Conservation (phyloP, 1,284 basidiomycete genomes). For the Neonothopanus nambi region DNA sequence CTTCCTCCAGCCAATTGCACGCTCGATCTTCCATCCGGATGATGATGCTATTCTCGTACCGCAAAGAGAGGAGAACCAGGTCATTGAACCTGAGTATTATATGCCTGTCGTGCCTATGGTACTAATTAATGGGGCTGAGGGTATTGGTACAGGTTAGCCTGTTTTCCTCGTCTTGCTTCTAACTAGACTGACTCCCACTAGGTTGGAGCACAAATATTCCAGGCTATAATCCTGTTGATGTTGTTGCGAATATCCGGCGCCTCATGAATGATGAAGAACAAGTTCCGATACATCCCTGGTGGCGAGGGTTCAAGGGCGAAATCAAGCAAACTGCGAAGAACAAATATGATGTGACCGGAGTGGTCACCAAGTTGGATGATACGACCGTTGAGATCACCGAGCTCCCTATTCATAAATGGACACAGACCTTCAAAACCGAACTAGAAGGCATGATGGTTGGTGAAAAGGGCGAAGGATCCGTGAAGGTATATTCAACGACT, state of each 20-base stretch:
- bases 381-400: constrained; percentile 95
- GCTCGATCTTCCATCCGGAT: constrained; percentile 78
- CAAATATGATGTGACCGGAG: constrained; percentile 86
- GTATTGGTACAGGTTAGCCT: constrained; percentile 90
- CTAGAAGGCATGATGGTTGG: constrained; percentile 76
- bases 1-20: constrained; percentile 75
- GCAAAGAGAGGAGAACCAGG: constrained; percentile 85
- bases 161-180: background rate
- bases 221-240: constrained; percentile 91
- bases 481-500: constrained; percentile 50
- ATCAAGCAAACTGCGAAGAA: constrained; percentile 82
- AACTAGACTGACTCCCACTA: constrained; percentile 29
- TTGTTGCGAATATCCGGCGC: constrained; percentile 86
- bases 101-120: constrained; percentile 90
- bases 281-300: constrained; percentile 93
- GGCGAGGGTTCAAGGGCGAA: constrained; percentile 91
- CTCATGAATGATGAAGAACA: constrained; percentile 88
- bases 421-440: constrained; percentile 88
- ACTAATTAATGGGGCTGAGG: constrained; percentile 93
- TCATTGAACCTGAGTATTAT: constrained; percentile 96
- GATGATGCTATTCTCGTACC: constrained; percentile 88
- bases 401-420: constrained; percentile 96
- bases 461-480: constrained; percentile 63
- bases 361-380: constrained; percentile 79
- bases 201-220: constrained; percentile 97